These are phyloP conservation scores for Macadamia tetraphylla DNA, from an alignment of 164 flowering plant species.

Conservation along the genomic window DNA sequence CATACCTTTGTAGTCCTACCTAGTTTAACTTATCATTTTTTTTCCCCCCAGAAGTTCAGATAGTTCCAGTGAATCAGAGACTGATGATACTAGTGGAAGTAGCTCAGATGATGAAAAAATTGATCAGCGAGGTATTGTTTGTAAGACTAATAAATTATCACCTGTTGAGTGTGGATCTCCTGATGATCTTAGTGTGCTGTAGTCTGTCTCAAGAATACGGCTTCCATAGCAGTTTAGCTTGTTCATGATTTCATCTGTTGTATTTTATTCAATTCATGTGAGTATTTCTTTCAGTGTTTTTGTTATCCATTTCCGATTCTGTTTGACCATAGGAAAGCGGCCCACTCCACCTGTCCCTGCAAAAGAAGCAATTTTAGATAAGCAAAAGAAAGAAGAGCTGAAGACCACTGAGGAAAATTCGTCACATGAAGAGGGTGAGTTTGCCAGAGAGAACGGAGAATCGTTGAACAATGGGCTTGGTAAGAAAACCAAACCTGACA, in stretches of 20 bases:
- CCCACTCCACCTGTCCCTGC: conserved; percentile 10
- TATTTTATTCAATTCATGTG: not conserved
- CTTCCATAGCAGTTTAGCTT: not conserved
- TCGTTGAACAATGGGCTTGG: conserved; percentile 35
- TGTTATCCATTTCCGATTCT: conserved; percentile 8
- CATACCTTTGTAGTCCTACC: not conserved
- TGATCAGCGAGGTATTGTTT: conserved; percentile 17
- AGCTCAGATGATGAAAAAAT: conserved; percentile 49
- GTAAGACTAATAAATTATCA: conserved; percentile 18
- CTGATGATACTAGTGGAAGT: conserved; percentile 28
- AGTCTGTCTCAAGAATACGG: not conserved
- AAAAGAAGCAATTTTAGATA: conserved; percentile 16
- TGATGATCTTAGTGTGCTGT: conserved; percentile 17
- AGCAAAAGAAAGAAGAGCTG: conserved; percentile 16
- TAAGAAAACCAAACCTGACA: conserved; percentile 18
- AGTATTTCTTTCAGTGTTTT: not conserved
- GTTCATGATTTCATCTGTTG: not conserved
- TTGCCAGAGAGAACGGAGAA: conserved; percentile 28
- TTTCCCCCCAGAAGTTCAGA: conserved; percentile 32
- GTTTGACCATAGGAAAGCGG: conserved; percentile 26
- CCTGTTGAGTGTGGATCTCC: conserved; percentile 16
- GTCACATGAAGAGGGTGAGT: conserved; percentile 54
- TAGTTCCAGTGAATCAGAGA: conserved; percentile 45
- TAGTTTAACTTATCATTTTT: not conserved
- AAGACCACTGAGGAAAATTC: conserved; percentile 21